These are phyloP conservation scores for Gyrodon lividus DNA, from an alignment of 768 basidiomycete species.

Conservation along the genomic window DNA sequence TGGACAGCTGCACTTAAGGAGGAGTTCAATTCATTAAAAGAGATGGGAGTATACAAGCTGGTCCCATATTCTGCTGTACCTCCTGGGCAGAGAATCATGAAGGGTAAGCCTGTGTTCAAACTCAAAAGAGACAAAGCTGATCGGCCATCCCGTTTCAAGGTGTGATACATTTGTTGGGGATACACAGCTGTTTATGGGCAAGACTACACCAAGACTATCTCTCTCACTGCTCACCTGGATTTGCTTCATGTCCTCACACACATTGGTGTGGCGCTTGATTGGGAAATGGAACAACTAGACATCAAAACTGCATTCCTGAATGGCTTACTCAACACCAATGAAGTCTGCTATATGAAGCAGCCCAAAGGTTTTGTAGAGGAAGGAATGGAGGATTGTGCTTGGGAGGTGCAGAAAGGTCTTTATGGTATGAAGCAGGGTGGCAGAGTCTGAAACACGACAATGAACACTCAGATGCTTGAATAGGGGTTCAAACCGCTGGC, in stretches of 20 bases:
- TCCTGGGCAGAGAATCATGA: too few species aligned
- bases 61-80: conserved; percentile 19
- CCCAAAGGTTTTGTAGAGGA: conserved; percentile 26
- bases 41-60: conserved; percentile 18
- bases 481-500: conserved; percentile 33
- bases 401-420: conserved; percentile 17
- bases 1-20: conserved; percentile 24
- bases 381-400: conserved; percentile 11
- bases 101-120: too few species aligned
- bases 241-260: conserved; percentile 37
- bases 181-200: conserved; percentile 40
- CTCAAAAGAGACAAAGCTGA: conserved; percentile 23
- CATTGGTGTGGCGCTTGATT: conserved; percentile 32
- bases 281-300: conserved; percentile 38
- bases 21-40: conserved; percentile 18
- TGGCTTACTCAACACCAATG: conserved; percentile 29
- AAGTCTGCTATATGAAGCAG: conserved; percentile 37
- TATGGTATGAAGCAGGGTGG: conserved; percentile 35
- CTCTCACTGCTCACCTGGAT: conserved; percentile 40
- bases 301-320: conserved; percentile 42
- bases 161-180: conserved; percentile 41
- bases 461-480: conserved; percentile 26
- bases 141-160: conserved; percentile 31
- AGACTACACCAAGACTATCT: conserved; percentile 43
- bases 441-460: conserved; percentile 33